Evolutionary conservation across 2,329 filamentous ascomycete genomes (phyloP).

Genomic region (Tolypocladium amazonense): DNA sequence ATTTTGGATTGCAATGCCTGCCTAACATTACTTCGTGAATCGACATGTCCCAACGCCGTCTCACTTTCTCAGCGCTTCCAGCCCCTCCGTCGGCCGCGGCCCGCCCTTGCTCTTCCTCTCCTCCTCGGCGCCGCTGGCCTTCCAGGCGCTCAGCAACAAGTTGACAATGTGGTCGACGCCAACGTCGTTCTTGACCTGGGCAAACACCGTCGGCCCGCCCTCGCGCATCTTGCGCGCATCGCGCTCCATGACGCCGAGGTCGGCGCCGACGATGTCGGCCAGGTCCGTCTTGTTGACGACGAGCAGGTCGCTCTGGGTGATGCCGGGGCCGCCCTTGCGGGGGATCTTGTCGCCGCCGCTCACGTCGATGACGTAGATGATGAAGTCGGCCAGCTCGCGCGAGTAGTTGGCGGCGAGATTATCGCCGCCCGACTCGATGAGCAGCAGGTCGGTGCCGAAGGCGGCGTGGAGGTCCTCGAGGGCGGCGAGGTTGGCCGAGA

Average conservation of each 20-base stretch:
- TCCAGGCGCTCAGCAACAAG: slow-evolving; percentile 86
- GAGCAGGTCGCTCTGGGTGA: slow-evolving; percentile 89
- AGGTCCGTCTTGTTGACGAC: slow-evolving; percentile 97
- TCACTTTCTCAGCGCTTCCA: slow-evolving; percentile 32
- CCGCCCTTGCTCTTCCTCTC: slow-evolving; percentile 43
- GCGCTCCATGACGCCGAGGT: slow-evolving; percentile 86
- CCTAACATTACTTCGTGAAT: neutral
- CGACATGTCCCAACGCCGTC: neutral
- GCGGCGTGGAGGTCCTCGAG: slow-evolving; percentile 78
- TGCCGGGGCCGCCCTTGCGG: slow-evolving; percentile 88
- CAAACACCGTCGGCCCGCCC: slow-evolving; percentile 90
- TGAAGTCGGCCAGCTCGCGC: slow-evolving; percentile 89
- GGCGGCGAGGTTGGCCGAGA: slow-evolving; percentile 84
- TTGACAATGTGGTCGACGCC: slow-evolving; percentile 80
- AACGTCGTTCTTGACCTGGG: slow-evolving; percentile 88
- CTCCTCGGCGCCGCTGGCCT: slow-evolving; percentile 69
- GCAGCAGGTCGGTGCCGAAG: slow-evolving; percentile 70
- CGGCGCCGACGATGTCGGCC: slow-evolving; percentile 80
- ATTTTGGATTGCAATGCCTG: neutral
- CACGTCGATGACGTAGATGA: slow-evolving; percentile 98
- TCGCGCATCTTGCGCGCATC: slow-evolving; percentile 93
- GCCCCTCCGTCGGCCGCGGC: slow-evolving; percentile 44
- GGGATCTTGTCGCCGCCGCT: slow-evolving; percentile 95
- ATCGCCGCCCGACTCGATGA: slow-evolving; percentile 93
- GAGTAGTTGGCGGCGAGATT: slow-evolving; percentile 97